phyloP scores from a whole-genome alignment of 257 asterid species.

The Haberlea rhodopensis region DNA sequence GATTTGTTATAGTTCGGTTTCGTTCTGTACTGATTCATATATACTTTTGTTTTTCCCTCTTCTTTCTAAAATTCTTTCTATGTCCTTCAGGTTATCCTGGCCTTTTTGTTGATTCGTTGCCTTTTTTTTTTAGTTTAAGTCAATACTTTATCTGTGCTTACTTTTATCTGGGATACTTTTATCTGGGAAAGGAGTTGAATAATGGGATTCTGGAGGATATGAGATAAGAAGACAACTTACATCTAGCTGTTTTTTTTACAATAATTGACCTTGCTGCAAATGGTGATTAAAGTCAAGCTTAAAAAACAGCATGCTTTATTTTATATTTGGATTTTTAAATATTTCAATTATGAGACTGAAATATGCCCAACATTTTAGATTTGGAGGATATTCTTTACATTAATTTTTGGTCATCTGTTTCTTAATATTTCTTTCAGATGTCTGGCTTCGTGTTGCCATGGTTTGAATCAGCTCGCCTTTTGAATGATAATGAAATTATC shows the following conservation, averaged over 20 bases:
- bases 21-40: background rate
- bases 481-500: conserved; percentile 68
- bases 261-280: background rate
- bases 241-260: background rate
- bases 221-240: background rate
- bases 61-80: background rate
- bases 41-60: conserved; percentile 5
- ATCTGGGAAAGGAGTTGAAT: background rate
- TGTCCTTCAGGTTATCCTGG: conserved; percentile 7
- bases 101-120: background rate
- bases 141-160: background rate
- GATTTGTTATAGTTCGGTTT: conserved; percentile 4
- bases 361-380: background rate
- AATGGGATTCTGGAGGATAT: background rate
- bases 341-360: background rate
- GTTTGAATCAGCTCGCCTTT: conserved; percentile 61
- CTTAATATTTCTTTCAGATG: conserved; percentile 49
- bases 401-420: background rate
- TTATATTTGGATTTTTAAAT: conserved; percentile 2
- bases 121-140: conserved; percentile 3
- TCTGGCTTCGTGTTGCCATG: conserved; percentile 79
- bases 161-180: conserved; percentile 2
- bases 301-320: conserved; percentile 7
- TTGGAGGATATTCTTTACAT: background rate
- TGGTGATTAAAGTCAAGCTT: background rate